Evolutionary conservation across 306 rosid species (phyloP), one percentile per base, ranked within the genome.

Genomic region (Ochetophila trinervis): DNA sequence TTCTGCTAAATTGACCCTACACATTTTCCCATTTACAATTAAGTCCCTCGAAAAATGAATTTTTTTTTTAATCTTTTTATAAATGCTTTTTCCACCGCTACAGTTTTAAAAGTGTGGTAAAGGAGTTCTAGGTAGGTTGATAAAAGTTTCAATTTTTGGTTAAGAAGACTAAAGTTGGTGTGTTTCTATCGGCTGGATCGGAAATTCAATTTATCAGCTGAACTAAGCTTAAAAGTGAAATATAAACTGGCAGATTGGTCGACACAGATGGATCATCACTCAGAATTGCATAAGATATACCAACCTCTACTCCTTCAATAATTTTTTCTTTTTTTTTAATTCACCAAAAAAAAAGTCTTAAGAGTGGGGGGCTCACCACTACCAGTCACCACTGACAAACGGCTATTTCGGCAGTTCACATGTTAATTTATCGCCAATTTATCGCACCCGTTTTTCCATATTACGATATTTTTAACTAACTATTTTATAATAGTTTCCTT

Each of bases 321-420:
- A n/a, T n/a, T n/a, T n/a, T n/a, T n/a, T n/a, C n/a, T n/a, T n/a
- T n/a, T n/a, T n/a, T n/a, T n/a, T n/a, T n/a, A n/a, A n/a, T n/a
- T n/a, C 17, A 8, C 5, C 40, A 36, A 10, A 34, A 5, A 6
- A 16, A 14, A 19, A 73, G 57, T 30, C 63, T 50, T 10, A n/a
- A 5, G 15, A 36, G 82, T 63, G 81, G 65, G 81, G 68, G 75
- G 66, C 21, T 60, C 66, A 16, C 76, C n/a, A n/a, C n/a, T n/a
- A n/a, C n/a, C n/a, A n/a, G n/a, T n/a, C n/a, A n/a, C n/a, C 74
- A 54, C 67, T 65, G 76, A 58, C 75, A 58, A 77, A 77, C 82
- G 82, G 75, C 82, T 74, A 70, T 30, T 50, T 49, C 62, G 19
- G 37, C 8, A 20, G 61, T 49, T 66, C 78, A 67, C 74, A 14